Evolutionary conservation across 2,329 filamentous ascomycete genomes (phyloP).

Genomic region (Diaporthe amygdali): DNA sequence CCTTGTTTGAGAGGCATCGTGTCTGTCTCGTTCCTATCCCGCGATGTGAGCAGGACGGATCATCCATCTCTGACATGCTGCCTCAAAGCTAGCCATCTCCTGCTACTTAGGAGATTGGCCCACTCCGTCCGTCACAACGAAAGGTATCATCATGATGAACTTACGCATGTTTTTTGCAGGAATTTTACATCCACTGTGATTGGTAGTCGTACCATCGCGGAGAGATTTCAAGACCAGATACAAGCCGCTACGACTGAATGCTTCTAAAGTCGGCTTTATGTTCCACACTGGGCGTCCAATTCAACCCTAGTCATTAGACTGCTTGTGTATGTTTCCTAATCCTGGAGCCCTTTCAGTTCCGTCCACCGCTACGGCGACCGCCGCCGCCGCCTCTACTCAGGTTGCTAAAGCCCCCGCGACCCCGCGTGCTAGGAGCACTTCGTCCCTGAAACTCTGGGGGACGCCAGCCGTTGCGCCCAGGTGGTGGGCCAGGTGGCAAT

Average conservation of each 20-base stretch:
- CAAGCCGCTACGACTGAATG: not conserved
- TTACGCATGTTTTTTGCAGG: too few relatives aligned
- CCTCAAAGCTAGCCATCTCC: not conserved
- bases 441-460: constrained; percentile 12
- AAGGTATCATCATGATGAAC: not conserved
- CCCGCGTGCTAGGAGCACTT: not conserved
- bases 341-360: not conserved
- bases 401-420: constrained; percentile 23
- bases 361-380: constrained; percentile 6
- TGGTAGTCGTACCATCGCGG: not conserved
- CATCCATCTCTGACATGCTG: not conserved
- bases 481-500: constrained; percentile 2
- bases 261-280: not conserved
- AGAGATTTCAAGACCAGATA: not conserved
- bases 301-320: not conserved
- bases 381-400: constrained; percentile 12
- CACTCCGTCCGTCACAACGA: not conserved
- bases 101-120: not conserved
- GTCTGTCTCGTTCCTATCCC: not conserved
- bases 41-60: not conserved
- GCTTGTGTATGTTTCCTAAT: not conserved
- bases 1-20: not conserved
- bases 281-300: not conserved
- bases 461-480: not conserved
- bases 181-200: too few relatives aligned